Percentiles rank a stretch among this genome's conserved stretches.
phyloP scores from a whole-genome alignment of 495 filamentous ascomycete species.

The Penicillium antarcticum region DNA sequence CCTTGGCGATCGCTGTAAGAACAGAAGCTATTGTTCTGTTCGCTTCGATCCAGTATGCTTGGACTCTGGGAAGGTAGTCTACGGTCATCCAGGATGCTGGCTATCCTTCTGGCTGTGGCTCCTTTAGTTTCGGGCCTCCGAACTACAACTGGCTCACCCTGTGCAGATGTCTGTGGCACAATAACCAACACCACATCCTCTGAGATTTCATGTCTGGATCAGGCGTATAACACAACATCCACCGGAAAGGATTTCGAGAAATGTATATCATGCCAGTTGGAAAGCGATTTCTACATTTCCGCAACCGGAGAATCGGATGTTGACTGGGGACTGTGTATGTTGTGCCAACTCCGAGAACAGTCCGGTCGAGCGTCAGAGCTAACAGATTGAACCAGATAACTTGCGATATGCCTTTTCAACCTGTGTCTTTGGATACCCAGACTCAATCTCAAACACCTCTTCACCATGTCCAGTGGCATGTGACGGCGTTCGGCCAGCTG shows the following conservation, averaged over 20 bases:
- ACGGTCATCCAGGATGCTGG: slow-evolving; percentile 5
- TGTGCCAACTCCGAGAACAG: neutral
- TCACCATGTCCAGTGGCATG: slow-evolving; percentile 45
- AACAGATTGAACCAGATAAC: slow-evolving; percentile 36
- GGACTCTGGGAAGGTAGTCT: slow-evolving; percentile 5
- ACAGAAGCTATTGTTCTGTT: slow-evolving; percentile 4
- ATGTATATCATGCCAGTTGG: slow-evolving; percentile 57
- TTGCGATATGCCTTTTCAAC: slow-evolving; percentile 45
- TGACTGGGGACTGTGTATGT: slow-evolving; percentile 60
- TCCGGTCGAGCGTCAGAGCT: neutral
- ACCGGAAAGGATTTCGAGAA: slow-evolving; percentile 51
- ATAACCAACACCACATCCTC: slow-evolving; percentile 43
- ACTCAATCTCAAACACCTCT: slow-evolving; percentile 31
- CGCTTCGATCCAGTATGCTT: slow-evolving; percentile 12
- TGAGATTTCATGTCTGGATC: slow-evolving; percentile 56
- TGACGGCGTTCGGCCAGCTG: slow-evolving; percentile 27
- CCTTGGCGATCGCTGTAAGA: slow-evolving; percentile 5
- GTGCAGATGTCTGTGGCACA: slow-evolving; percentile 45
- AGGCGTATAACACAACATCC: slow-evolving; percentile 36
- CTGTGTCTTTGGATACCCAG: slow-evolving; percentile 45
- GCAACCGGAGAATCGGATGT: slow-evolving; percentile 51
- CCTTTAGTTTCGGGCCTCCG: slow-evolving; percentile 23
- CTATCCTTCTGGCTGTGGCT: slow-evolving; percentile 6
- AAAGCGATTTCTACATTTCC: slow-evolving; percentile 49
- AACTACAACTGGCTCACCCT: slow-evolving; percentile 50